Conservation (phyloP, 139 green algal species). For the Micromonas commoda region DNA sequence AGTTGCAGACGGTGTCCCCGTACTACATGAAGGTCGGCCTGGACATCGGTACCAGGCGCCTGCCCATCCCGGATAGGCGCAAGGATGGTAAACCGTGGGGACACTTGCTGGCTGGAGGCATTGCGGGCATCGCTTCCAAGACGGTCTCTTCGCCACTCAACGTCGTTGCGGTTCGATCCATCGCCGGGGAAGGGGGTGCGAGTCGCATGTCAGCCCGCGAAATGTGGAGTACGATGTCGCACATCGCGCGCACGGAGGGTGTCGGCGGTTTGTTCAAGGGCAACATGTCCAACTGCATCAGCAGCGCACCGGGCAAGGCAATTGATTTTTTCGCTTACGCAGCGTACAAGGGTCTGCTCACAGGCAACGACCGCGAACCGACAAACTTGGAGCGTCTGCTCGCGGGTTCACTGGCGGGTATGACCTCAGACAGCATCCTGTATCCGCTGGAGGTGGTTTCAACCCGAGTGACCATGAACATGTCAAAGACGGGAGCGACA, state of each 20-base stretch:
- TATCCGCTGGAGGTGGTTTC: constrained; percentile 69
- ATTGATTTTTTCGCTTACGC: constrained; percentile 65
- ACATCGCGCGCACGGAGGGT: constrained; percentile 32
- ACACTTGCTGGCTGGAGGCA: constrained; percentile 22
- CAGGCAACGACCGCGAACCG: background rate
- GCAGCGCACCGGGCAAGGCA: constrained; percentile 55
- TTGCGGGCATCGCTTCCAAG: constrained; percentile 25
- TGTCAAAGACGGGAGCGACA: constrained; percentile 18
- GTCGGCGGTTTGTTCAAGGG: constrained; percentile 58
- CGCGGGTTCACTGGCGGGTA: constrained; percentile 50
- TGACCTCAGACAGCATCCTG: constrained; percentile 52
- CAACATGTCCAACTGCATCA: constrained; percentile 68
- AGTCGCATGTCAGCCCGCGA: background rate
- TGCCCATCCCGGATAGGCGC: constrained; percentile 23
- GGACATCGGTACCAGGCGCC: background rate
- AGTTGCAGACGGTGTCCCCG: constrained; percentile 15
- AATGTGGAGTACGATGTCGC: background rate
- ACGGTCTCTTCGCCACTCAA: constrained; percentile 26
- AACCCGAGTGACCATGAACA: constrained; percentile 45
- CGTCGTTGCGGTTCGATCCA: constrained; percentile 16
- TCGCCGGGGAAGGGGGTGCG: background rate
- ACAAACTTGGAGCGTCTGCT: constrained; percentile 5
- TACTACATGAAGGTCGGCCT: constrained; percentile 33
- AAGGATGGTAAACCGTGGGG: constrained; percentile 28
- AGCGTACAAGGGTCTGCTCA: constrained; percentile 23